Conservation (phyloP, 2,329 filamentous ascomycete species). For the Dactylellina drechsleri region DNA sequence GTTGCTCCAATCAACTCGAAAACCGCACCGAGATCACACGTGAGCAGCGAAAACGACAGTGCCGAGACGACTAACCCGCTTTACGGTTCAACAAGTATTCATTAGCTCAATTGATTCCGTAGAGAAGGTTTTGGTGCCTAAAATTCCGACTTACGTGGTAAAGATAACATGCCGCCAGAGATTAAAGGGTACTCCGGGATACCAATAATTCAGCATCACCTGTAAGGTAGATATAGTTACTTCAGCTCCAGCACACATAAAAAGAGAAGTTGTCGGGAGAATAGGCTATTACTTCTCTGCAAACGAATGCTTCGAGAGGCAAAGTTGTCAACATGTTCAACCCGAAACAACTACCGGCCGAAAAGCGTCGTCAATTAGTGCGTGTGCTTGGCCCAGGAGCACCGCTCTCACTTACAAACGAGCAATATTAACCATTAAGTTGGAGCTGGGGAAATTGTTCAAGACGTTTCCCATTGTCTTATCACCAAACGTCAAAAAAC, state of each 20-base stretch:
- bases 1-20: conserved; percentile 97
- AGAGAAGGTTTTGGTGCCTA: not conserved
- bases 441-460: conserved; percentile 94
- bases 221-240: conserved; percentile 57
- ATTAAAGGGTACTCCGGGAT: conserved; percentile 78
- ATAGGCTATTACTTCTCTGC: conserved; percentile 71
- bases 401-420: conserved; percentile 69
- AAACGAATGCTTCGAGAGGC: conserved; percentile 96
- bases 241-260: conserved; percentile 65
- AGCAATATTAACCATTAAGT: conserved; percentile 92
- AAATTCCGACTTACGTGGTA: conserved; percentile 68
- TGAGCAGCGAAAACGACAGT: conserved; percentile 80
- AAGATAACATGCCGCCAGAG: conserved; percentile 86
- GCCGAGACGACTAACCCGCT: conserved; percentile 77
- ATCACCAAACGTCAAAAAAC: conserved; percentile 93
- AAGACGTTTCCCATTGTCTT: conserved; percentile 93
- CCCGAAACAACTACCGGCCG: conserved; percentile 74
- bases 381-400: too few species aligned
- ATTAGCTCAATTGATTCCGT: not conserved
- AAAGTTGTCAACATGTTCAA: conserved; percentile 99
- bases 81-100: too few species aligned
- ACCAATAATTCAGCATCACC: conserved; percentile 64
- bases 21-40: conserved; percentile 91
- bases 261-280: conserved; percentile 76
- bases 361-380: not conserved